Conservation (phyloP, 768 basidiomycete genomes). For the Amanita rimosa region DNA sequence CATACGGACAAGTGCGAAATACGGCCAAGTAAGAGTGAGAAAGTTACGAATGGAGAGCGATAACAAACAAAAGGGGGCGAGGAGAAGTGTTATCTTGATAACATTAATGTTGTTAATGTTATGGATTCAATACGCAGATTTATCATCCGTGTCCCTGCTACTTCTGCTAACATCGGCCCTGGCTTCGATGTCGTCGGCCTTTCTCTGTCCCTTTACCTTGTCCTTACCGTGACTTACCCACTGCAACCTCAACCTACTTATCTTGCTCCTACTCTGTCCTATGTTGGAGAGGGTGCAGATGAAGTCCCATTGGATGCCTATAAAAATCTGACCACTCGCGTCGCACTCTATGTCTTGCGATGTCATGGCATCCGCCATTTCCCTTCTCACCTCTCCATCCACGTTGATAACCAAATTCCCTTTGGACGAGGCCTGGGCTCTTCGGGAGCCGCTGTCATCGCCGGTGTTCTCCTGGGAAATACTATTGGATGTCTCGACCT, state of each 20-base stretch:
- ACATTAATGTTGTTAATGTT: background rate
- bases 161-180: conserved; percentile 96
- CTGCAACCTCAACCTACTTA: conserved; percentile 20
- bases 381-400: conserved; percentile 66
- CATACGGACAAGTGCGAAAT: conserved; percentile 17
- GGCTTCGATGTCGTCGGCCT: conserved; percentile 99
- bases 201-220: conserved; percentile 80
- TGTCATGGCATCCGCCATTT: conserved; percentile 69
- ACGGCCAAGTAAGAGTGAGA: too few relatives aligned
- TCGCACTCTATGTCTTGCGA: conserved; percentile 95
- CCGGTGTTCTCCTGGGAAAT: conserved; percentile 85
- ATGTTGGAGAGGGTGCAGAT: conserved; percentile 80
- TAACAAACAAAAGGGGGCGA: background rate
- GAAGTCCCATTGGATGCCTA: conserved; percentile 92
- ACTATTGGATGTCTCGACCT: conserved; percentile 69
- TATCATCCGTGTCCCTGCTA: conserved; percentile 85
- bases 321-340: conserved; percentile 94
- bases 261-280: conserved; percentile 51
- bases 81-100: background rate
- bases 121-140: conserved; percentile 24
- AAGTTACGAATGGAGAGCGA: background rate
- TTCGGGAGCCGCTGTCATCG: conserved; percentile 98
- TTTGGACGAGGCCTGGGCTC: conserved; percentile 97
- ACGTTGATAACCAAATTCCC: conserved; percentile 87
- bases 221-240: conserved; percentile 45